These are phyloP conservation scores for Endoconidiophora laricicola DNA, from an alignment of 2,329 filamentous ascomycete species.

Conservation along the genomic window DNA sequence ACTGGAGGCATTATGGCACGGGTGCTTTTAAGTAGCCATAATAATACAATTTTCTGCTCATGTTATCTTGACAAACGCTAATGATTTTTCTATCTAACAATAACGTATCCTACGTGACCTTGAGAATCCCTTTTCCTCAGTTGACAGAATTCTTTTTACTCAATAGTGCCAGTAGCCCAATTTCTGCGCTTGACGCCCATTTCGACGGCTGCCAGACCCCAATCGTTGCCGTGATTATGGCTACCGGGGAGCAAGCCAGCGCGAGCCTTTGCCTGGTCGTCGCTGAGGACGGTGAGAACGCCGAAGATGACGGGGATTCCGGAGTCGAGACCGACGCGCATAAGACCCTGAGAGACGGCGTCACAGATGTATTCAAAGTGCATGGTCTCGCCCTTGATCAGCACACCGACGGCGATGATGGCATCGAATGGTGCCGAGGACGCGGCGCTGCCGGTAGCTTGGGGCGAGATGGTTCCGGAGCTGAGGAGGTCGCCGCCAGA, in stretches of 20 bases:
- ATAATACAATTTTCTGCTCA: no score
- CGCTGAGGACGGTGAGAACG: constrained; percentile 70
- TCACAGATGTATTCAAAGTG: constrained; percentile 99
- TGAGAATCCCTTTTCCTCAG: background rate
- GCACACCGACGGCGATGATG: constrained; percentile 82
- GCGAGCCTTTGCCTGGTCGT: constrained; percentile 72
- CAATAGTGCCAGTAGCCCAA: constrained; percentile 58
- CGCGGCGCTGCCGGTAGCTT: constrained; percentile 23
- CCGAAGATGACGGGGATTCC: constrained; percentile 86
- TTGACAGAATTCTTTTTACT: constrained; percentile 15
- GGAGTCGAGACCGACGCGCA: constrained; percentile 82
- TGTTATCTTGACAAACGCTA: no score
- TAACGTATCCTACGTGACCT: no score
- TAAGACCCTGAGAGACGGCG: constrained; percentile 75
- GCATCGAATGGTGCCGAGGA: constrained; percentile 64
- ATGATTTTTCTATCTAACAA: no score
- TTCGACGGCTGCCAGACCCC: constrained; percentile 89
- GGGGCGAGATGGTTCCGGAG: constrained; percentile 41
- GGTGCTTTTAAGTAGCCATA: no score
- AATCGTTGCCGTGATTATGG: constrained; percentile 93
- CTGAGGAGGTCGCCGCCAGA: constrained; percentile 64
- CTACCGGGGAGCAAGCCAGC: constrained; percentile 78
- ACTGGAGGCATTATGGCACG: no score
- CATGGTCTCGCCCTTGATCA: constrained; percentile 98
- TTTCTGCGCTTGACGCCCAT: constrained; percentile 73